Conservation (phyloP, 2,329 filamentous ascomycete genomes). For the Xylaria sp. region DNA sequence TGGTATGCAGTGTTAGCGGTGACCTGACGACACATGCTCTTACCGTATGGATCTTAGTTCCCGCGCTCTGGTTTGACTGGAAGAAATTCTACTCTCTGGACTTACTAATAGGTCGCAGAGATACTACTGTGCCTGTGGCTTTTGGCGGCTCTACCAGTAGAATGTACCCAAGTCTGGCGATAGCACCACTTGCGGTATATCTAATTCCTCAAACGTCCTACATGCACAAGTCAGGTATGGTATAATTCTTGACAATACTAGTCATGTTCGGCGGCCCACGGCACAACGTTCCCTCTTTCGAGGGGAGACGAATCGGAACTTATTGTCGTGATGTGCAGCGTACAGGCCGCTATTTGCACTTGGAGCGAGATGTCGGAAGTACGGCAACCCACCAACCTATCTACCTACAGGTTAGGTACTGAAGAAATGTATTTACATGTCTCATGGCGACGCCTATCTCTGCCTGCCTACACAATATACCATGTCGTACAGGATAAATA, state of each 20-base stretch:
- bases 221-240: too few species aligned
- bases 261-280: conserved; percentile 3
- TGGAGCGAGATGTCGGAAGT: not conserved
- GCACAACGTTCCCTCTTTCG: not conserved
- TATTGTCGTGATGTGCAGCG: not conserved
- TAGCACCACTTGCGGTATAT: too few species aligned
- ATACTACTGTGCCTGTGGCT: not conserved
- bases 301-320: not conserved
- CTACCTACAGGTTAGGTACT: not conserved
- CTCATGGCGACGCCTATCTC: not conserved
- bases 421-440: too few species aligned
- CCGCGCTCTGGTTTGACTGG: too few species aligned
- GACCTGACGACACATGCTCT: not conserved
- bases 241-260: too few species aligned
- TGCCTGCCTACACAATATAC: too few species aligned
- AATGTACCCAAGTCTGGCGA: too few species aligned
- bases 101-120: not conserved
- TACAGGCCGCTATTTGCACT: conserved; percentile 2
- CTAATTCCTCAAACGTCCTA: too few species aligned
- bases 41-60: too few species aligned
- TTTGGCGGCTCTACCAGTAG: too few species aligned
- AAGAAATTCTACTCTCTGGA: too few species aligned
- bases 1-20: not conserved
- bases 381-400: not conserved
- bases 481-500: not conserved